phyloP scores from a whole-genome alignment of 2,329 filamentous ascomycete species.

The Alternaria incomplexa region DNA sequence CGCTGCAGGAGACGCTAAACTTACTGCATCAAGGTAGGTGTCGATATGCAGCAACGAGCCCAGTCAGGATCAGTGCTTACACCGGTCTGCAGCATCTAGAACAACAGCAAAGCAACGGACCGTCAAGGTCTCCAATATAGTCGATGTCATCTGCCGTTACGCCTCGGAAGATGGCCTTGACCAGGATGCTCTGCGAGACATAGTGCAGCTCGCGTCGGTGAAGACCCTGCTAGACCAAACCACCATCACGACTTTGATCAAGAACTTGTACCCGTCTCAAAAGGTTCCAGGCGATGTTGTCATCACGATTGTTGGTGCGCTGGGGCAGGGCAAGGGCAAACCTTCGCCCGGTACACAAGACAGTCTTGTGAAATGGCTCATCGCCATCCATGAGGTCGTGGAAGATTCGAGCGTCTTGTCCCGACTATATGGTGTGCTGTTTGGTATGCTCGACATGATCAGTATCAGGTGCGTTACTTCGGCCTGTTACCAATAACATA shows the following conservation, averaged over 20 bases:
- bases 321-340: conserved; percentile 81
- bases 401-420: conserved; percentile 69
- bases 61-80: conserved; percentile 27
- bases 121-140: conserved; percentile 66
- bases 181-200: conserved; percentile 62
- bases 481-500: not conserved
- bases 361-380: conserved; percentile 76
- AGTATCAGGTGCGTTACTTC: conserved; percentile 65
- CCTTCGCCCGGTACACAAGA: conserved; percentile 74
- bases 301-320: conserved; percentile 70
- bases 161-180: conserved; percentile 73
- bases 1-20: conserved; percentile 45
- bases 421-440: conserved; percentile 75
- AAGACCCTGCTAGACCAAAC: conserved; percentile 77
- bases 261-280: conserved; percentile 76
- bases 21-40: conserved; percentile 44
- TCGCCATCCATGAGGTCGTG: conserved; percentile 75
- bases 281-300: conserved; percentile 66
- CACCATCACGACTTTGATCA: conserved; percentile 71
- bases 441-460: conserved; percentile 82
- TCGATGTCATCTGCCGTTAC: conserved; percentile 67
- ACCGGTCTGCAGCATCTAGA: conserved; percentile 39
- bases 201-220: conserved; percentile 71
- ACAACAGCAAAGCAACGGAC: conserved; percentile 69
- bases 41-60: conserved; percentile 21